Evolutionary conservation across 108 stramenopile genomes (phyloP), one percentile per base, ranked within the genome.

Genomic region (Pseudonitzschia delicatissima): DNA sequence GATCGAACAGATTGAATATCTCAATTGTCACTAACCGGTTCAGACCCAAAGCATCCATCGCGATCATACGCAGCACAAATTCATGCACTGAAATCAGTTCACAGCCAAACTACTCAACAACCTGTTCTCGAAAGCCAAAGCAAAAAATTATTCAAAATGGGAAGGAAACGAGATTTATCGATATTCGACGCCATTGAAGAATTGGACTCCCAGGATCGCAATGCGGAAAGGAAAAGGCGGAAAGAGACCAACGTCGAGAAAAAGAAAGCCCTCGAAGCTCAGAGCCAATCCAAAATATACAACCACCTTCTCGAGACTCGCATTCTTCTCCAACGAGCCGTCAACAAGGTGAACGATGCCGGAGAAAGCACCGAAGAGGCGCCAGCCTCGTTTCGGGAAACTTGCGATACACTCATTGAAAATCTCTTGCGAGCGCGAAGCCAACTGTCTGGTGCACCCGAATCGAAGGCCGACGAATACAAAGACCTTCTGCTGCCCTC

Each of bases 261-360:
- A 17, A 42, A 62, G 15, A 50, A 52, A 8, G 61, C 73, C 5
- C 13, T 62, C 20, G 88, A 86, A 27, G 83, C 84, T 1, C 67
- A 82, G 26, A 57, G 63, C 25, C 86, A 87, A 49, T 74, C 69
- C 5, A 78, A 84, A 48, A 62, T 92, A 3, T 73, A 85, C 55
- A 45, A 63, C 0, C 77, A 81, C 42, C 62, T 90, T 52, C 20
- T 93, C 37, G 87, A 93, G 61, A 72, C 77, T 51, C 77, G 87
- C 2, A 93, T 93, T 62, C 75, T 90, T 39, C 51, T 84, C 33
- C 92, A 93, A 27, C 77, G 92, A 15, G 71, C 78, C 40, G 32
- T 86, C 18, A 55, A 55, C 32, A 55, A 55, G 5, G 53, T 33
- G 15, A 55, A 55, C 32, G 29, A 31, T 33, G 60, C 51, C 52